Percentiles rank a stretch among this genome's conserved stretches.
Conservation (phyloP, 1,284 basidiomycete species). For the Apiotrichum veenhuisii region DNA sequence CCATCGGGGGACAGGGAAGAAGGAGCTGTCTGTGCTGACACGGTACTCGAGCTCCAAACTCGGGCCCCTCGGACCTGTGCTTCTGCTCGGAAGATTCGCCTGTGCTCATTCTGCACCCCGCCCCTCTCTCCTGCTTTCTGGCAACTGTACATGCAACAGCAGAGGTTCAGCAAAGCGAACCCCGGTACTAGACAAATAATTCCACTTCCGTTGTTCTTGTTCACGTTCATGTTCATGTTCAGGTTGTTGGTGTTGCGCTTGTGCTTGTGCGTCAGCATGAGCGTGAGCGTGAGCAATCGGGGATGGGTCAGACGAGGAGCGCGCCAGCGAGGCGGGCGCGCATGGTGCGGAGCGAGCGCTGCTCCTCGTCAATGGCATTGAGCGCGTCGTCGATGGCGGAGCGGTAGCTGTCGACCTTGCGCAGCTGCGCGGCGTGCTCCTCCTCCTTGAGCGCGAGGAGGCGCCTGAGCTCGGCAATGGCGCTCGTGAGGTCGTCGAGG, state of each 20-base stretch:
- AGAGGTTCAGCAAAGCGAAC: neutral
- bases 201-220: too few species aligned
- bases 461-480: conserved; percentile 6
- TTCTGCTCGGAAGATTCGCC: too few species aligned
- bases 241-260: too few species aligned
- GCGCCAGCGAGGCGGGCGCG: neutral
- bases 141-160: neutral
- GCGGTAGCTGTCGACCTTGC: conserved; percentile 6
- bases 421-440: conserved; percentile 6
- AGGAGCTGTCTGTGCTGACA: too few species aligned
- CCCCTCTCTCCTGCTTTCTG: neutral
- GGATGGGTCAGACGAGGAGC: neutral
- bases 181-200: neutral
- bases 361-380: conserved; percentile 6
- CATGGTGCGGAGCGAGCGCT: conserved; percentile 2
- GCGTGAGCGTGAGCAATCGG: neutral
- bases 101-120: neutral
- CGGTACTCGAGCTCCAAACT: too few species aligned
- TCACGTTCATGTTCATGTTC: too few species aligned
- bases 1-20: too few species aligned
- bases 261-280: too few species aligned
- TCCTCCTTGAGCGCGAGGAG: conserved; percentile 8
- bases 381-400: conserved; percentile 9
- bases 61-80: too few species aligned
- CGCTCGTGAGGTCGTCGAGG: neutral